Evolutionary conservation across 345 rosid species (phyloP), one percentile per base, ranked within the genome.

Genomic region (Salix koriyanagi): DNA sequence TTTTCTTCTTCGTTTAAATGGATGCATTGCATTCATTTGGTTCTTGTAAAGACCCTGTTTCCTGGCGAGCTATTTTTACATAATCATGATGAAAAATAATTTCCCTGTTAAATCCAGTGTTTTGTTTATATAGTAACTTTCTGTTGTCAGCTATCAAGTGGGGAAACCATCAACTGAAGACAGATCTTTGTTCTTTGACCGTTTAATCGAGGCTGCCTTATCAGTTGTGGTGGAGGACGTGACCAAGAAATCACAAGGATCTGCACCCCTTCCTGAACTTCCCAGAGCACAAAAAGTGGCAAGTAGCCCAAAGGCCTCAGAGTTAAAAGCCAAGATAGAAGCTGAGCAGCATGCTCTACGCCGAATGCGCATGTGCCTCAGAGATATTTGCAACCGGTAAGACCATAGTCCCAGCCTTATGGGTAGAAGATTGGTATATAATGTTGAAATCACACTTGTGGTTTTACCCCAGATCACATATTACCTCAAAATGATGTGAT

Each of bases 301-400:
- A 39, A 85, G 89, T 82, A 97, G 98, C 72, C 99, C 97, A 19
- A 96, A 93, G 88, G 89, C 90, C 23, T 93, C 98, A 62, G 98
- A 96, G 83, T 73, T 96, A 77, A 94, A 90, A 82, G 97, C 99
- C 72, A 90, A 92, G 90, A 90, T 91, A 73, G 99, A 94, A 87
- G 94, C 97, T 37, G 98, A 96, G 90, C 99, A 96, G 84, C 99
- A 96, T 86, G 95, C 98, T 61, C 97, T 96, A 81, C 94, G 98
- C 66, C 88, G 99, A 68, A 84, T 94, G 77, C 91, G 99, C 75
- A 96, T 94, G 97, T 96, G 99, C 87, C 97, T 96, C 73, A 88
- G 98, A 87, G 99, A 96, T 84, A 77, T 96, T 91, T 96, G 99
- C 88, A 96, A 96, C 72, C 85, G 98, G 98, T 94, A 88, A 88